phyloP scores from a whole-genome alignment of 371 early-diverging fungal species.

The Sporodiniella umbellata region DNA sequence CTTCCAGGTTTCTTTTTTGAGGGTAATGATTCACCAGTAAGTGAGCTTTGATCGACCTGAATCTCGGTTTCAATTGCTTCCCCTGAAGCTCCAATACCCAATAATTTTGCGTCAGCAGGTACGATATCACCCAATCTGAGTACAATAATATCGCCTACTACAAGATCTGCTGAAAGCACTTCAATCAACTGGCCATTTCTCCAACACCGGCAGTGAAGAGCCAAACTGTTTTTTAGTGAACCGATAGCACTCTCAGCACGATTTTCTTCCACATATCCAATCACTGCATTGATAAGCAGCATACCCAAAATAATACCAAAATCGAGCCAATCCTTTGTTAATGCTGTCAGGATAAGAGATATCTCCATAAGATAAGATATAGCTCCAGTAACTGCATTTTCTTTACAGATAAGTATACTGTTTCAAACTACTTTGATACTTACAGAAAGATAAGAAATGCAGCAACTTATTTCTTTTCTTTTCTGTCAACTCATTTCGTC shows the following conservation, averaged over 20 bases:
- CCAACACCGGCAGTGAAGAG: constrained; percentile 74
- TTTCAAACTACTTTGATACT: constrained; percentile 1
- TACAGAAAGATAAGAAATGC: constrained; percentile 82
- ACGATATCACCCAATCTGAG: constrained; percentile 91
- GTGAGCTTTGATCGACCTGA: constrained; percentile 90
- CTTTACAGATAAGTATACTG: background rate
- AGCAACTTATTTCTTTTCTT: constrained; percentile 77
- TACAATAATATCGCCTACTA: constrained; percentile 88
- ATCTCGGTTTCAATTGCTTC: constrained; percentile 70
- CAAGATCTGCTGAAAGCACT: constrained; percentile 70
- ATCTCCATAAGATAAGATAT: constrained; percentile 88
- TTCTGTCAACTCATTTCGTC: constrained; percentile 73
- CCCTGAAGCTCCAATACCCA: constrained; percentile 83
- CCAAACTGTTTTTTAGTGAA: constrained; percentile 85
- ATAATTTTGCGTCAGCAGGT: constrained; percentile 85
- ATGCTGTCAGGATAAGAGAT: constrained; percentile 69
- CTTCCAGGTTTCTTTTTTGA: constrained; percentile 75
- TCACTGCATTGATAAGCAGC: constrained; percentile 81
- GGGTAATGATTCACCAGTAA: constrained; percentile 93
- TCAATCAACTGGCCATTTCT: constrained; percentile 77
- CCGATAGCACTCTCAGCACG: constrained; percentile 87
- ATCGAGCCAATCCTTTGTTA: constrained; percentile 80
- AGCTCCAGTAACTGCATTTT: constrained; percentile 66
- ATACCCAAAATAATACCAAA: constrained; percentile 84
- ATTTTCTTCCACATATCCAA: constrained; percentile 88